A percentile compares a stretch with the other conserved stretches of the same genome.
Conservation (phyloP, 495 filamentous ascomycete species). For the Lophiotrema nucula region DNA sequence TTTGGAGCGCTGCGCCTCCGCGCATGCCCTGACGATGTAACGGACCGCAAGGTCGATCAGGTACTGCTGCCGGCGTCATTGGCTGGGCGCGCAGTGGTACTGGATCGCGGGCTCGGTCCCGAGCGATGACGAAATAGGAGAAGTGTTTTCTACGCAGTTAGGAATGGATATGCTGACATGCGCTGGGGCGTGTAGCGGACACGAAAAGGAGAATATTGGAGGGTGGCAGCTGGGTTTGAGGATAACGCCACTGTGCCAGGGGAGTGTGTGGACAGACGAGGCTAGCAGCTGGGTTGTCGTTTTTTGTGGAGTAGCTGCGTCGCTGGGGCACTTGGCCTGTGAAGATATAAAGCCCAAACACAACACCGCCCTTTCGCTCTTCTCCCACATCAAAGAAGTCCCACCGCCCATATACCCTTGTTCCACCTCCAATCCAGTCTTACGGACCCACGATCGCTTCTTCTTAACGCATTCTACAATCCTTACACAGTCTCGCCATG, state of each 20-base stretch:
- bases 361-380: constrained; percentile 24
- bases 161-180: constrained; percentile 13
- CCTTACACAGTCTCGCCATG: constrained; percentile 26
- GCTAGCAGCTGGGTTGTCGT: constrained; percentile 20
- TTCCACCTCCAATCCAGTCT: background rate
- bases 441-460: constrained; percentile 18
- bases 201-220: constrained; percentile 26
- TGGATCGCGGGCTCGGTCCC: constrained; percentile 1
- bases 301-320: constrained; percentile 19
- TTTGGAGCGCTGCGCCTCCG: constrained; percentile 31
- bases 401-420: background rate
- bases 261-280: background rate
- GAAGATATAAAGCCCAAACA: constrained; percentile 32
- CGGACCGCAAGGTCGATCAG: constrained; percentile 11
- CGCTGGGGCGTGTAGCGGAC: background rate
- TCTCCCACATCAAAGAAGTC: constrained; percentile 4
- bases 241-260: constrained; percentile 17
- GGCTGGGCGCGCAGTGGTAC: background rate
- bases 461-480: constrained; percentile 9
- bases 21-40: constrained; percentile 9
- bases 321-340: constrained; percentile 24
- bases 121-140: constrained; percentile 32
- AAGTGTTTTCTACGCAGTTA: background rate
- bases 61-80: background rate
- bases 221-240: constrained; percentile 14